These are phyloP conservation scores for Syzygium syzygioides DNA, from an alignment of 441 rosid species.

Conservation along the genomic window DNA sequence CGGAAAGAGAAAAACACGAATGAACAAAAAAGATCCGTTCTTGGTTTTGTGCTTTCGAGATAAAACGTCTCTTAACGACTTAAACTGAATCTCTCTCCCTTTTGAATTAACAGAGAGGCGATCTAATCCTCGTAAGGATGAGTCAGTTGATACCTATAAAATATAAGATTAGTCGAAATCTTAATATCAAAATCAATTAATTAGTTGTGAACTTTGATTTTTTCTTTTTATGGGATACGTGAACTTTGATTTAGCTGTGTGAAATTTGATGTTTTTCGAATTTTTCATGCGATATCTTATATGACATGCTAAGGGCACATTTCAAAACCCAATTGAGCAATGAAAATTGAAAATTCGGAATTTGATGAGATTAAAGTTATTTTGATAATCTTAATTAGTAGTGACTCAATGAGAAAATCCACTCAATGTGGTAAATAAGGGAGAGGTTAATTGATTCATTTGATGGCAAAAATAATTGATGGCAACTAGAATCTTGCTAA, in stretches of 20 bases:
- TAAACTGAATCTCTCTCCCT: no score
- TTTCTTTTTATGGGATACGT: neutral
- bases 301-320: neutral
- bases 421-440: neutral
- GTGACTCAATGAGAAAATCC: neutral
- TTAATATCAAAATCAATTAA: neutral
- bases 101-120: no score
- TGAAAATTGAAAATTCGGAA: neutral
- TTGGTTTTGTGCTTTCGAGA: neutral
- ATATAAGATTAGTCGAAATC: neutral
- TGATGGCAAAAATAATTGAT: neutral
- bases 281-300: neutral
- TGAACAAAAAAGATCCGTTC: neutral
- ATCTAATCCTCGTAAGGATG: no score
- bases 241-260: neutral
- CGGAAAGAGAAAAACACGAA: neutral
- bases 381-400: neutral
- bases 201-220: neutral
- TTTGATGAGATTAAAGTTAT: neutral
- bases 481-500: neutral
- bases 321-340: neutral
- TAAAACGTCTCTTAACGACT: no score
- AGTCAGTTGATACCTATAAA: no score
- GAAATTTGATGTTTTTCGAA: neutral
- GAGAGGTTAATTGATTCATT: neutral